Evolutionary conservation across 345 rosid species (phyloP).

Genomic region (Heritiera fomes): DNA sequence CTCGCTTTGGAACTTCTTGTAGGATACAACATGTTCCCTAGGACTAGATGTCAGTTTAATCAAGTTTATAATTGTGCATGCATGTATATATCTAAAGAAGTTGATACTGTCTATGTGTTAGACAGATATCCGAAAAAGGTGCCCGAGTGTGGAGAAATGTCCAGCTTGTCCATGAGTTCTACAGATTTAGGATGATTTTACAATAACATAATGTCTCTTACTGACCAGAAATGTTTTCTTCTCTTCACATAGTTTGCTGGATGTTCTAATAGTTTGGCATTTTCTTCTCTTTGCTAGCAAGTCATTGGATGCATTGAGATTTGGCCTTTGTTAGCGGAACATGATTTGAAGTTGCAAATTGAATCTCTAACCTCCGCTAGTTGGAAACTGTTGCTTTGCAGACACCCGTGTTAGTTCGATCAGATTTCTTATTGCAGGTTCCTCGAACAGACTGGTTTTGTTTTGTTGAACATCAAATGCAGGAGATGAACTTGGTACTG

Average conservation of each 20-base stretch:
- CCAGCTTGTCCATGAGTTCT: neutral
- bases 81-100: neutral
- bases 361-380: neutral
- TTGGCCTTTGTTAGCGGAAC: neutral
- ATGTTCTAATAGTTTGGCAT: neutral
- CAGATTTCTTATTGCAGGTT: conserved; percentile 57
- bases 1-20: neutral
- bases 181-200: conserved; percentile 1
- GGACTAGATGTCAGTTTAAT: neutral
- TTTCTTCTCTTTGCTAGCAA: neutral
- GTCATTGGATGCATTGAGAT: conserved; percentile 16
- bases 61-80: neutral
- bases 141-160: conserved; percentile 2
- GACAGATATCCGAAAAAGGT: neutral
- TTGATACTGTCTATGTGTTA: neutral
- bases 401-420: conserved; percentile 7
- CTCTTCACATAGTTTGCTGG: neutral
- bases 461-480: conserved; percentile 79
- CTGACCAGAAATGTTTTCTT: neutral
- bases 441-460: conserved; percentile 80
- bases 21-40: neutral
- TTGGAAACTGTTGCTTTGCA: conserved; percentile 5
- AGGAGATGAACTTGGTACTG: conserved; percentile 62
- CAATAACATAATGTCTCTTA: neutral
- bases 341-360: neutral